Base-by-base conservation (phyloP, 2,329 filamentous ascomycete genomes). In the Tolypocladium sp. region DNA sequence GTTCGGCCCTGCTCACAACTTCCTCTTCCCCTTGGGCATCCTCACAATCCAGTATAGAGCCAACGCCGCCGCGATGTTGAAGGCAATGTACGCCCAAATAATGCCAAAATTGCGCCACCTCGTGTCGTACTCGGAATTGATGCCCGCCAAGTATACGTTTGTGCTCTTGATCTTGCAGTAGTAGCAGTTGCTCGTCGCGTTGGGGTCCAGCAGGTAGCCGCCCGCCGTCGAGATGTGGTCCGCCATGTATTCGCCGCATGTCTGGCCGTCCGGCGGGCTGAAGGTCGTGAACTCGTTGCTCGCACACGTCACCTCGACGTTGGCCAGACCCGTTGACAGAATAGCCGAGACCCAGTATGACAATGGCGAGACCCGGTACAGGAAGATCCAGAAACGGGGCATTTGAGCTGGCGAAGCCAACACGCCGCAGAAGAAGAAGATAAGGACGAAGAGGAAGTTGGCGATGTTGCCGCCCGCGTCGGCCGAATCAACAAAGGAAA, bases 321-420 rank as follows among this genome's bases (percentile, higher is more conserved):
- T 44, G 9, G 42, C 3, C 13, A 44, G 4, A 4, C 42, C 42
- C 10, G 42, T 44, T 25, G 42, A 44, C 25, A 44, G 10, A 25
- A 44, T 17, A 25, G 42, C 42, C 4, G 42, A 44, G 10, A 44
- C 22, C 42, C 42, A 57, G 42, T 58, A 58, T 0, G 38, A 13
- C 6, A 58, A 85, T 0, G 88, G 88, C 0, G 83, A 88, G 49
- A 88, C 73, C 42, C 86, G 81, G 71, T 89, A 89, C 82, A 89
- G 86, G 74, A 86, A 88, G 64, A 85, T 84, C 88, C 88, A 91
- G 77, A 90, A 90, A 2, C 81, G 76, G 0, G 88, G 87, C 51
- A 91, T 79, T 1, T 74, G 71, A 0, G 70, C 66, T 0, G 86
- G 85, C 2, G 77, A 71, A 1, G 84, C 84, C 60, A 91, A 76